These are phyloP conservation scores for Xanthoconium stramineum DNA, from an alignment of 768 basidiomycete genomes.

Conservation along the genomic window DNA sequence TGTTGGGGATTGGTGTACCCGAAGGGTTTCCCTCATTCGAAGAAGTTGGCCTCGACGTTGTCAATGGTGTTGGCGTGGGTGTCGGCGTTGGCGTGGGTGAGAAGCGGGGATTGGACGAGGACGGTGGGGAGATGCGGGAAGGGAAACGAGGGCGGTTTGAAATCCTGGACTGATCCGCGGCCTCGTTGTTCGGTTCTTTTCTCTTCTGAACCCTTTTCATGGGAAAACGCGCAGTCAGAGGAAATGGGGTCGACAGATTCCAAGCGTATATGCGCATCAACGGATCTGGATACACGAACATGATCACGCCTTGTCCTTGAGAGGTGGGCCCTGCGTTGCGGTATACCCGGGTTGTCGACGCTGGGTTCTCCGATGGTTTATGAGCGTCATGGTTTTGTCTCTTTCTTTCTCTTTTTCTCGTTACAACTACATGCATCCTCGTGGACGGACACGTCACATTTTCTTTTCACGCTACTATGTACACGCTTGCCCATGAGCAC, in stretches of 20 bases:
- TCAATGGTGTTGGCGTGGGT: slow-evolving; percentile 18
- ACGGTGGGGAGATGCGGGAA: slow-evolving; percentile 38
- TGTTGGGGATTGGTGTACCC: slow-evolving; percentile 41
- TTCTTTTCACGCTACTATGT: no score
- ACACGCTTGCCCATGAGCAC: not conserved
- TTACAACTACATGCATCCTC: not conserved
- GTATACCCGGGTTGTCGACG: no score
- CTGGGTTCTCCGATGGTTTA: no score
- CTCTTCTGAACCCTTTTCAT: not conserved
- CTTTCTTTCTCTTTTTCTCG: not conserved
- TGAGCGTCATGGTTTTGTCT: not conserved
- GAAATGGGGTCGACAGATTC: not conserved
- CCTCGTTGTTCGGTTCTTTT: not conserved
- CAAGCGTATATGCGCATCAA: not conserved
- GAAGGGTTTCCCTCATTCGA: slow-evolving; percentile 24
- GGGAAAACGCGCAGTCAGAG: not conserved
- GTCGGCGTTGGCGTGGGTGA: slow-evolving; percentile 26
- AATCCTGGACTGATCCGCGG: slow-evolving; percentile 45
- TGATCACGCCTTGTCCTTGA: no score
- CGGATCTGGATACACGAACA: not conserved
- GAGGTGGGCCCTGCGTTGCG: no score
- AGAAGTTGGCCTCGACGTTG: slow-evolving; percentile 11
- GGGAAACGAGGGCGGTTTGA: slow-evolving; percentile 62
- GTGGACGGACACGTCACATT: not conserved
- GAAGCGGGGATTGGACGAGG: slow-evolving; percentile 38